Conservation (phyloP, 2,329 filamentous ascomycete species). For the Colletotrichum paranaense region DNA sequence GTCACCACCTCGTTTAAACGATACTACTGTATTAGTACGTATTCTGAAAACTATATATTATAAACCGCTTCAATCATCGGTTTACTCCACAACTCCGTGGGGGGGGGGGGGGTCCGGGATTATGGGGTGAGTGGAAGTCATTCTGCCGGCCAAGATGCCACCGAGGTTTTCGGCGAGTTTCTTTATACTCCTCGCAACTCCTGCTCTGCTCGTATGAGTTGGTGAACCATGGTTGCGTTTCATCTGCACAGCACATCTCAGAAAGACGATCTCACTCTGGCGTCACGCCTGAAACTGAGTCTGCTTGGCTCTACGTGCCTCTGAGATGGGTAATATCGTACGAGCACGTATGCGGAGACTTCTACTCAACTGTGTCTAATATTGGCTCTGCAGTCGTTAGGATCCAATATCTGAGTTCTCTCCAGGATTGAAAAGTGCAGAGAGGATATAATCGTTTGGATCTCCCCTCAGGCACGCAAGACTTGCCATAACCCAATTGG, state of each 20-base stretch:
- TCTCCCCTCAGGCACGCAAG: no score
- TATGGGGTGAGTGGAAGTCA: background rate
- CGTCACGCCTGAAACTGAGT: background rate
- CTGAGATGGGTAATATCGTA: background rate
- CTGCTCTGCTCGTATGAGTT: background rate
- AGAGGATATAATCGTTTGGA: no score
- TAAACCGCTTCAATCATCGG: no score
- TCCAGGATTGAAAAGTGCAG: no score
- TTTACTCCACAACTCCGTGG: background rate
- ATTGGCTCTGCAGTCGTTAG: no score
- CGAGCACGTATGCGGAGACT: background rate
- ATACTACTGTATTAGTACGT: background rate
- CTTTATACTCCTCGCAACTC: background rate
- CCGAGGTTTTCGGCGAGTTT: background rate
- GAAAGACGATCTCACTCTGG: background rate
- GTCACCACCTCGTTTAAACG: background rate
- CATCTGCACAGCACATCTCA: background rate
- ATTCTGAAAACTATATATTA: background rate
- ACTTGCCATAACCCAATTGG: no score
- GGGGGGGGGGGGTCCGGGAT: background rate
- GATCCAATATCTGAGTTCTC: no score
- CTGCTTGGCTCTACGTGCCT: no score
- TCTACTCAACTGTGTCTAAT: no score
- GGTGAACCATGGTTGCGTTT: background rate
- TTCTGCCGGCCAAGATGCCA: background rate